phyloP scores from a whole-genome alignment of 805 yeast genomes.

The Tetrapisispora iriomotensis region DNA sequence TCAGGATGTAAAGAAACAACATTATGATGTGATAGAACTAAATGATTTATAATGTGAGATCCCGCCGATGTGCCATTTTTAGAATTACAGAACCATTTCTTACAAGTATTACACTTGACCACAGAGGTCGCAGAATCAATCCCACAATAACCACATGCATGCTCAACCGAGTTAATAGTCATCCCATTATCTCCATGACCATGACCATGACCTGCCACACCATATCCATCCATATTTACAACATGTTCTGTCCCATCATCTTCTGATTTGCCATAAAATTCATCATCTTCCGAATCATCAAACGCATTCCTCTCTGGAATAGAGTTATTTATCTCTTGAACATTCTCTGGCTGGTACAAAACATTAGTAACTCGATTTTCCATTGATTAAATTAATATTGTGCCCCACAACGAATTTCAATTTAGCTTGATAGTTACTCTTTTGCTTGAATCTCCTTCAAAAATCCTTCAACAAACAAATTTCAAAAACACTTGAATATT shows the following conservation, averaged over 20 bases:
- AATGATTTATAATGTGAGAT: constrained; percentile 79
- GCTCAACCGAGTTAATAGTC: constrained; percentile 21
- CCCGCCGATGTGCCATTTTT: constrained; percentile 41
- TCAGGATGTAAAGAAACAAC: constrained; percentile 66
- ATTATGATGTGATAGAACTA: constrained; percentile 72
- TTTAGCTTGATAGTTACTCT: too few species aligned
- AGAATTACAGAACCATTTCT: constrained; percentile 86
- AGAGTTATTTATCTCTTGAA: background rate
- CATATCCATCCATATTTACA: background rate
- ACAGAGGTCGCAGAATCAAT: constrained; percentile 53
- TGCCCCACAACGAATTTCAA: too few species aligned
- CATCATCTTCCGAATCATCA: constrained; percentile 4
- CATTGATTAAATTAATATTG: too few species aligned
- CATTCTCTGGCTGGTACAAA: background rate
- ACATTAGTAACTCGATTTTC: background rate
- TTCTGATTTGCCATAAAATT: background rate
- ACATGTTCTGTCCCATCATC: background rate
- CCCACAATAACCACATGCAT: constrained; percentile 65
- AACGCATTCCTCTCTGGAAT: background rate
- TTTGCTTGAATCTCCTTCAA: too few species aligned
- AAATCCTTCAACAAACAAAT: too few species aligned
- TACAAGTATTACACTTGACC: constrained; percentile 65
- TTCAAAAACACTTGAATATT: too few species aligned
- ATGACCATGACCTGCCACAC: background rate
- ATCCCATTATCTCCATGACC: background rate